A percentile compares a stretch with the other conserved stretches of the same genome.
Conservation (phyloP, 768 basidiomycete genomes). For the Chalciporus chontae region DNA sequence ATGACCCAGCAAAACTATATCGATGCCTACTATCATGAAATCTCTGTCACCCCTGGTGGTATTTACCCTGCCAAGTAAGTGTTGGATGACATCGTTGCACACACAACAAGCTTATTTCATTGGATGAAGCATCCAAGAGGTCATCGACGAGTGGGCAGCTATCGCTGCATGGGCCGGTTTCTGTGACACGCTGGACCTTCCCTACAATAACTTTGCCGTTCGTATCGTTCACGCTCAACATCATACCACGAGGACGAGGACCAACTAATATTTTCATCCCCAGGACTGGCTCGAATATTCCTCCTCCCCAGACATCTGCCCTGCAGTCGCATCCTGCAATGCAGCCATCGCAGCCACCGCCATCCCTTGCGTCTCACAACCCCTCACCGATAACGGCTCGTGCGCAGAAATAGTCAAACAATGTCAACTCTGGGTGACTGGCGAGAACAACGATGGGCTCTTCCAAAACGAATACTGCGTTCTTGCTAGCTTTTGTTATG, state of each 20-base stretch:
- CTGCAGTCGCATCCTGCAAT: slow-evolving; percentile 13
- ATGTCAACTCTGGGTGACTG: slow-evolving; percentile 19
- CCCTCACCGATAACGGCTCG: slow-evolving; percentile 18
- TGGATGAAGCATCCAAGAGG: slow-evolving; percentile 2
- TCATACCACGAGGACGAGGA: too few species aligned
- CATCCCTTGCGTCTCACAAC: slow-evolving; percentile 16
- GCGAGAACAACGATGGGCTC: slow-evolving; percentile 6
- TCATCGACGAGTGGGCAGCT: slow-evolving; percentile 12
- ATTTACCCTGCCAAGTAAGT: slow-evolving; percentile 15
- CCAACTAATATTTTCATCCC: not conserved
- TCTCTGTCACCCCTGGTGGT: slow-evolving; percentile 18
- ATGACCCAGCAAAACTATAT: slow-evolving; percentile 24
- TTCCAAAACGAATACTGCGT: slow-evolving; percentile 25
- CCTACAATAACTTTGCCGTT: slow-evolving; percentile 19
- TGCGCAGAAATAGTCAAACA: slow-evolving; percentile 13
- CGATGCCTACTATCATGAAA: slow-evolving; percentile 17
- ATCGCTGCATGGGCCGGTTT: slow-evolving; percentile 24
- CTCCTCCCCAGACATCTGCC: slow-evolving; percentile 14
- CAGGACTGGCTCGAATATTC: slow-evolving; percentile 27
- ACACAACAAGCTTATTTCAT: too few species aligned
- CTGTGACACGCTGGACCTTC: slow-evolving; percentile 19
- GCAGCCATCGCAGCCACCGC: not conserved
- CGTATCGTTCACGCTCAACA: not conserved
- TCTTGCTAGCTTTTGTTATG: slow-evolving; percentile 23
- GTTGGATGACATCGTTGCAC: too few species aligned